These are phyloP conservation scores for Golubevia pallescens DNA, from an alignment of 1,284 basidiomycete species.

Conservation along the genomic window DNA sequence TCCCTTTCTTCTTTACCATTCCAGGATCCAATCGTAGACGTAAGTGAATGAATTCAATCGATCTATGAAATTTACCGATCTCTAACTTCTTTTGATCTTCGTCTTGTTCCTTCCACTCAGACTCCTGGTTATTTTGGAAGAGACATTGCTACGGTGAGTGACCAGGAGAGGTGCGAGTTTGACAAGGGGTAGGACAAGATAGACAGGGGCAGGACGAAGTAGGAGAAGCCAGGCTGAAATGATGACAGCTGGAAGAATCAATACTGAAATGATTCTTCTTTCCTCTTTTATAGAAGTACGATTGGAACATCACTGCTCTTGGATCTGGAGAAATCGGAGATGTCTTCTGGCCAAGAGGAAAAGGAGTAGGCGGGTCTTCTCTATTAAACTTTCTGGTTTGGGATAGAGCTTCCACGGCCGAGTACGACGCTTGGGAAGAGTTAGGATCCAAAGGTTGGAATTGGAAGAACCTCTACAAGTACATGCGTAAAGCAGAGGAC, in stretches of 20 bases:
- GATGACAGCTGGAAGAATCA: background rate
- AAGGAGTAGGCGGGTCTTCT: slow-evolving; percentile 48
- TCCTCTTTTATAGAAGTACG: slow-evolving; percentile 2
- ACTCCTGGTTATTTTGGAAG: too few species aligned
- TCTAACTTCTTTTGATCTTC: background rate
- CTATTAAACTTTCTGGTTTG: slow-evolving; percentile 57
- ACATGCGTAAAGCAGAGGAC: slow-evolving; percentile 47
- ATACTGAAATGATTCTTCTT: background rate
- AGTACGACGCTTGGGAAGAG: slow-evolving; percentile 56
- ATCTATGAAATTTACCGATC: background rate
- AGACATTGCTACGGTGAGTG: too few species aligned
- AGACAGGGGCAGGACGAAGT: too few species aligned
- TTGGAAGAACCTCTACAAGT: slow-evolving; percentile 50
- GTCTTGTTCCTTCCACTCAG: too few species aligned
- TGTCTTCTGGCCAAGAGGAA: slow-evolving; percentile 44
- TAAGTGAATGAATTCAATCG: background rate
- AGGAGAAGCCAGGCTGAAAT: too few species aligned
- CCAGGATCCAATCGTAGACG: background rate
- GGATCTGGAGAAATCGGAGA: slow-evolving; percentile 10
- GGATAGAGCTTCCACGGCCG: slow-evolving; percentile 41
- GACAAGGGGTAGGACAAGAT: too few species aligned
- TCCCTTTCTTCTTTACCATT: slow-evolving; percentile 14
- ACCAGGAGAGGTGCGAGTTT: too few species aligned
- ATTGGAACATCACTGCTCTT: slow-evolving; percentile 3
- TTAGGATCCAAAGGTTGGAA: slow-evolving; percentile 55